A percentile compares a stretch with the other conserved stretches of the same genome.
Conservation (phyloP, 2,329 filamentous ascomycete genomes). For the Orbilia javanica region DNA sequence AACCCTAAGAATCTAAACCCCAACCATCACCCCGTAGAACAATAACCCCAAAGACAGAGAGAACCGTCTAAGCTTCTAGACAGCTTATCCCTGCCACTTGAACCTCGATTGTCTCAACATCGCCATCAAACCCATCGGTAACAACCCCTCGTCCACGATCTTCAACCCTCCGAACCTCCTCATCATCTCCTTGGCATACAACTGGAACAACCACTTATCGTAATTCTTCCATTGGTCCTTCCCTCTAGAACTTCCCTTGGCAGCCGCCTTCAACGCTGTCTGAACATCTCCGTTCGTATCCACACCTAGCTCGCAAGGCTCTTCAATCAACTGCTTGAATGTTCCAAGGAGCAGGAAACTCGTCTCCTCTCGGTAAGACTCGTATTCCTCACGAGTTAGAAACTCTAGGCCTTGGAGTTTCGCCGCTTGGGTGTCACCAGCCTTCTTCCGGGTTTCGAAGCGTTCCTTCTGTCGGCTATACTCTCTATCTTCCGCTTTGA, state of each 20-base stretch:
- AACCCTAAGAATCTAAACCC: background rate
- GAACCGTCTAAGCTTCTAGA: too few relatives aligned
- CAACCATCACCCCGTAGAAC: background rate
- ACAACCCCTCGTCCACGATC: constrained; percentile 67
- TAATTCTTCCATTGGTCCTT: constrained; percentile 65
- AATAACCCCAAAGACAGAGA: background rate
- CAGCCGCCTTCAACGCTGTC: constrained; percentile 43
- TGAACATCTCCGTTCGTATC: constrained; percentile 60
- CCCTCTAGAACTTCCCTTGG: constrained; percentile 59
- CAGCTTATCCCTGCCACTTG: constrained; percentile 65
- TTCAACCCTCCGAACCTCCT: constrained; percentile 67
- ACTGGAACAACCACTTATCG: constrained; percentile 68
- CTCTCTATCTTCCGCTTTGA: constrained; percentile 63
- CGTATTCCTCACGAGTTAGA: constrained; percentile 68
- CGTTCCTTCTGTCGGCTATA: constrained; percentile 64
- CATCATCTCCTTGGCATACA: constrained; percentile 68
- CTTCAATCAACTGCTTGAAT: constrained; percentile 63
- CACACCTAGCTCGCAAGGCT: constrained; percentile 60
- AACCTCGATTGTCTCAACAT: constrained; percentile 67
- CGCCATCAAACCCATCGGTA: constrained; percentile 69
- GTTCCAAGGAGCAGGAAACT: constrained; percentile 65
- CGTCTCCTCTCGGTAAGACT: constrained; percentile 63
- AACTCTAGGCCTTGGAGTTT: constrained; percentile 65
- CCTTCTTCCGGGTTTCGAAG: constrained; percentile 63
- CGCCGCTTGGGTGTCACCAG: constrained; percentile 55